Percentiles rank a stretch among this genome's conserved stretches.
Evolutionary conservation across 768 basidiomycete genomes (phyloP).

Genomic region (Roridomyces roridus): DNA sequence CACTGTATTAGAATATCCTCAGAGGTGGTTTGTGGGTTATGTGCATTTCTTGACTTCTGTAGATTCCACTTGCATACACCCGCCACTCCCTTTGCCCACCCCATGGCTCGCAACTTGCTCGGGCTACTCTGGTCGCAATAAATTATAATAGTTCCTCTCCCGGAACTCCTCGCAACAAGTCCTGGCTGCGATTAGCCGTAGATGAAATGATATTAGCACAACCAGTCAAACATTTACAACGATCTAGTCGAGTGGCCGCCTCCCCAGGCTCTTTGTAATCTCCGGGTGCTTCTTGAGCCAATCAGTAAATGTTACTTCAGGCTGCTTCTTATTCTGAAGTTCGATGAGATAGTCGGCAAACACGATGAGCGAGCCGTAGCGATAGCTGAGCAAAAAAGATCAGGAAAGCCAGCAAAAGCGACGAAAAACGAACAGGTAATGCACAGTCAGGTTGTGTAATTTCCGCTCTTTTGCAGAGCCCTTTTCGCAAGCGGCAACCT

Average conservation of each 20-base stretch:
- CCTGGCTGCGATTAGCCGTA: too few relatives aligned
- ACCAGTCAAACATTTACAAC: too few relatives aligned
- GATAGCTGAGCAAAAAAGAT: constrained; percentile 57
- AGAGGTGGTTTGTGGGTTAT: too few relatives aligned
- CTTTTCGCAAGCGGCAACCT: constrained; percentile 82
- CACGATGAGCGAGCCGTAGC: constrained; percentile 91
- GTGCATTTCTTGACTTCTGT: too few relatives aligned
- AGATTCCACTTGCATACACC: too few relatives aligned
- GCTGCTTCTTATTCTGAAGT: constrained; percentile 42
- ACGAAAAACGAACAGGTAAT: constrained; percentile 72
- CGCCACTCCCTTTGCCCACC: too few relatives aligned
- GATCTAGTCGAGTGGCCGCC: constrained; percentile 77
- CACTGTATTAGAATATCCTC: too few relatives aligned
- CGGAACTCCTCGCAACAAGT: too few relatives aligned
- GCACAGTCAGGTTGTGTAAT: constrained; percentile 77
- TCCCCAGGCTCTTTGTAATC: constrained; percentile 74
- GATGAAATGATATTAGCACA: too few relatives aligned
- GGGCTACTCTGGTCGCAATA: too few relatives aligned
- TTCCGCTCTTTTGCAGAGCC: constrained; percentile 80
- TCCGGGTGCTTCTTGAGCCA: constrained; percentile 88
- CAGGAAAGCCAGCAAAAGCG: background rate
- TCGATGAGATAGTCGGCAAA: constrained; percentile 96
- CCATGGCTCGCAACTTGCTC: too few relatives aligned
- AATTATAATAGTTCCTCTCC: too few relatives aligned
- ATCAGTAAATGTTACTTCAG: constrained; percentile 67